phyloP scores from a whole-genome alignment of 306 rosid genomes.

The Psophocarpus tetragonolobus region DNA sequence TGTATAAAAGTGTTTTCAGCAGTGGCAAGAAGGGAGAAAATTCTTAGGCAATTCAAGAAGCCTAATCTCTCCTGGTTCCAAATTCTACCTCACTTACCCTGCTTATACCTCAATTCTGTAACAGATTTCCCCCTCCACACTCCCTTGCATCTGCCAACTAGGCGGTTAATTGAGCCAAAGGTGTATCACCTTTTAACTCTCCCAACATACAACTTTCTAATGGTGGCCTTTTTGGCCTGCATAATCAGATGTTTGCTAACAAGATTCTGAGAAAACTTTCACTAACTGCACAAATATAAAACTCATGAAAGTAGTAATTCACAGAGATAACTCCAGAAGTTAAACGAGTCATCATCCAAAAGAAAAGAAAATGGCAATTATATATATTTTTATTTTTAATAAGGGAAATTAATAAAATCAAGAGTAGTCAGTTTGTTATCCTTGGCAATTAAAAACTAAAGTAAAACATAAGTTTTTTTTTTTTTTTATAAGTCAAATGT shows the following conservation, averaged over 20 bases:
- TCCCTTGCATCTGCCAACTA: not conserved
- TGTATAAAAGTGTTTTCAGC: not conserved
- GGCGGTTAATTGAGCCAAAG: not conserved
- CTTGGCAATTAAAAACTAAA: slow-evolving; percentile 6
- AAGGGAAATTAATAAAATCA: not conserved
- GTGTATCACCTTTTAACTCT: not conserved
- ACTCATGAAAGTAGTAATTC: not conserved
- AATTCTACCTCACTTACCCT: not conserved
- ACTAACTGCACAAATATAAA: not conserved
- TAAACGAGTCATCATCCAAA: slow-evolving; percentile 11
- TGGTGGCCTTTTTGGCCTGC: not conserved
- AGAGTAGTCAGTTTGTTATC: not conserved
- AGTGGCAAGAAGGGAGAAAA: not conserved
- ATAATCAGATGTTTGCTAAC: slow-evolving; percentile 6
- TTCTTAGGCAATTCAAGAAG: not conserved
- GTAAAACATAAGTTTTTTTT: not conserved
- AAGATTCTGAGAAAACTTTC: slow-evolving; percentile 11
- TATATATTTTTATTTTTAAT: not conserved
- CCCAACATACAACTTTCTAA: not conserved
- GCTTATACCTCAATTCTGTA: not conserved
- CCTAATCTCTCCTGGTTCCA: not conserved
- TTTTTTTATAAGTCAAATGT: too few relatives aligned
- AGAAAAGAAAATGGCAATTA: not conserved
- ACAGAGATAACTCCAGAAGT: not conserved
- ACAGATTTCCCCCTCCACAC: not conserved